Evolutionary conservation across 208 protist genomes (phyloP), one percentile per base, ranked within the genome.

Genomic region (Phytomonas serpens): DNA sequence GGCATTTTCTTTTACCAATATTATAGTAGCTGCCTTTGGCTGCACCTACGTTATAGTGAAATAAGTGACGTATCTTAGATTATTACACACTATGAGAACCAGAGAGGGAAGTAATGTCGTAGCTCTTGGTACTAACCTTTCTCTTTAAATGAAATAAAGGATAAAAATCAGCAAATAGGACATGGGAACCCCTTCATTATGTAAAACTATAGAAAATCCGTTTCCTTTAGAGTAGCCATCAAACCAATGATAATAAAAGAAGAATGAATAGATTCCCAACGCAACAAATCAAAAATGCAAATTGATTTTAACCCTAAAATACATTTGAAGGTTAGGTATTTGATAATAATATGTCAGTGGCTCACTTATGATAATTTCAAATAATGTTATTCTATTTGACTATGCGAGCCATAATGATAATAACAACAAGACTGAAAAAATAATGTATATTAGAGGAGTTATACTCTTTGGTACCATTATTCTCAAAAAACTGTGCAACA

Each of bases 11-110:
- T 67, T 67, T 7, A 67, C 63, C 27, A 67, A 19, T 30, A 70
- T 23, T 33, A 9, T 6, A 29, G 51, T 63, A 7, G 51, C 1
- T 63, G 38, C 33, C 4, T 34, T 70, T 27, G 14, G 63, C 31
- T 57, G 23, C 16, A 7, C 47, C 47, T 57, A 57, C 27, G 47
- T 6, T 57, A 57, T 69, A 80, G 76, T 64, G 77, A 62, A 67
- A 74, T 72, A 9, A 70, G 62, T 69, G 66, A 61, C 11, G 68
- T 69, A 36, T 27, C 75, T 75, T 71, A 81, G 72, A 29, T 31
- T 66, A 16, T 7, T 36, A 52, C 23, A 37, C 16, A 40, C 40
- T 38, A 14, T 33, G 27, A 13, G n/a, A 31, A 37, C 9, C 14
- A 51, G 61, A 42, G 33, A 66, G 61, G 32, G 34, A 16, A 42